Evolutionary conservation across 2,329 filamentous ascomycete genomes (phyloP).

Genomic region (Ophiostoma novo-ulmi): DNA sequence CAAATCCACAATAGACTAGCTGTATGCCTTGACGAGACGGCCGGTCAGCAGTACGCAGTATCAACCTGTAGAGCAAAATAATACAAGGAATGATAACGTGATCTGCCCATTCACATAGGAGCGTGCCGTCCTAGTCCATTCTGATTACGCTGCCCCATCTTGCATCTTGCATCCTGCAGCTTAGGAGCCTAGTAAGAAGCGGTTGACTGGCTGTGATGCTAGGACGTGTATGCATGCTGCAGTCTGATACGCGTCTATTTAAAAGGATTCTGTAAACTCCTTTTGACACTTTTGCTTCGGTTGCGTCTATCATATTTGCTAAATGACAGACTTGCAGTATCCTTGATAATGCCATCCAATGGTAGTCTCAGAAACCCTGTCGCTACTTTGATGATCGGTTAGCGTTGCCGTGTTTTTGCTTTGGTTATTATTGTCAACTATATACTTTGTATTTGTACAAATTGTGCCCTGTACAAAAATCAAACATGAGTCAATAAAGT

Average conservation of each 20-base stretch:
- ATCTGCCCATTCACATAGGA: neutral
- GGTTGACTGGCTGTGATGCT: constrained; percentile 6
- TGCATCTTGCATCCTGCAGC: neutral
- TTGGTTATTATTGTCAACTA: too few relatives aligned
- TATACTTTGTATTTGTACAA: too few relatives aligned
- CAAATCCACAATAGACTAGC: neutral
- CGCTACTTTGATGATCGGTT: neutral
- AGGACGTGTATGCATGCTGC: constrained; percentile 1
- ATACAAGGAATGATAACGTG: neutral
- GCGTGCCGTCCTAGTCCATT: neutral
- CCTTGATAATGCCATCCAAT: neutral
- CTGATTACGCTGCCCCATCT: neutral
- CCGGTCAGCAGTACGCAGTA: neutral
- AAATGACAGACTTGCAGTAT: neutral
- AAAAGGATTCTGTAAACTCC: neutral
- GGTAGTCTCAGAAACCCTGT: neutral
- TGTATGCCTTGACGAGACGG: neutral
- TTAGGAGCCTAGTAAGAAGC: neutral
- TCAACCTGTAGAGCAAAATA: neutral
- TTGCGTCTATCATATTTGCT: neutral
- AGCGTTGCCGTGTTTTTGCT: neutral
- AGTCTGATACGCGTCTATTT: neutral
- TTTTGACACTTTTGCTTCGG: neutral
- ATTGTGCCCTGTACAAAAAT: too few relatives aligned
- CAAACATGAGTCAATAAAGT: neutral